A percentile compares a stretch with the other conserved stretches of the same genome.
These are phyloP conservation scores for Aspergillus flavus DNA, from an alignment of 2,329 filamentous ascomycete species.

Conservation along the genomic window DNA sequence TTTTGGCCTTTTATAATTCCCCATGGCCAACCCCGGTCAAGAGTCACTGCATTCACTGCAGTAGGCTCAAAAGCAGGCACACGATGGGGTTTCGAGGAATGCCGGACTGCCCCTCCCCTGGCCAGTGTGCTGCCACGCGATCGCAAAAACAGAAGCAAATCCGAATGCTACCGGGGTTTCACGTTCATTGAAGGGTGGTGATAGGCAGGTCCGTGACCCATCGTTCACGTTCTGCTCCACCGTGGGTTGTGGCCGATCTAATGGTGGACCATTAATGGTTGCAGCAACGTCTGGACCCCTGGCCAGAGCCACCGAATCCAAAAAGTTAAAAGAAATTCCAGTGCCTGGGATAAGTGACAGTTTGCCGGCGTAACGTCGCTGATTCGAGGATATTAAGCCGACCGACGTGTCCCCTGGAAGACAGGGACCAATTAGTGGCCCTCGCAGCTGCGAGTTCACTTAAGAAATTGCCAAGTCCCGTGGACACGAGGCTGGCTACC, in stretches of 20 bases:
- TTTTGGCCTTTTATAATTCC: not conserved
- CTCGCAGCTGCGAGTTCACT: not conserved
- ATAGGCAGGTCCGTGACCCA: conserved; percentile 28
- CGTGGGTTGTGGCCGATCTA: conserved; percentile 4
- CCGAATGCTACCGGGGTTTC: conserved; percentile 20
- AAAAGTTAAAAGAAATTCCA: conserved; percentile 1
- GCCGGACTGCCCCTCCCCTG: conserved; percentile 9
- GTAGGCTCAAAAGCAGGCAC: not conserved
- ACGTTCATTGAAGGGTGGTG: conserved; percentile 7
- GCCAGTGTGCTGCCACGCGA: conserved; percentile 11
- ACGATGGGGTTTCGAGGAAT: conserved; percentile 9
- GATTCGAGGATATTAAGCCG: conserved; percentile 1
- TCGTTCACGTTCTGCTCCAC: conserved; percentile 22
- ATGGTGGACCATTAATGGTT: conserved; percentile 3
- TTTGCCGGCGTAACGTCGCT: not conserved
- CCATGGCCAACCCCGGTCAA: not conserved
- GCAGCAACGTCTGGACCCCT: conserved; percentile 1
- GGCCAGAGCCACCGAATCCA: not conserved
- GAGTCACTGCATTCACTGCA: not conserved
- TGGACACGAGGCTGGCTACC: not conserved
- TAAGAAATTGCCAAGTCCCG: conserved; percentile 1
- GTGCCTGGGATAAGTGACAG: not conserved
- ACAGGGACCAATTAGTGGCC: not conserved
- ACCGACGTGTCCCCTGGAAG: conserved; percentile 2
- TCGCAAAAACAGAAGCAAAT: conserved; percentile 23